Conservation (phyloP, 2,329 filamentous ascomycete genomes). For the Fusarium albidum region DNA sequence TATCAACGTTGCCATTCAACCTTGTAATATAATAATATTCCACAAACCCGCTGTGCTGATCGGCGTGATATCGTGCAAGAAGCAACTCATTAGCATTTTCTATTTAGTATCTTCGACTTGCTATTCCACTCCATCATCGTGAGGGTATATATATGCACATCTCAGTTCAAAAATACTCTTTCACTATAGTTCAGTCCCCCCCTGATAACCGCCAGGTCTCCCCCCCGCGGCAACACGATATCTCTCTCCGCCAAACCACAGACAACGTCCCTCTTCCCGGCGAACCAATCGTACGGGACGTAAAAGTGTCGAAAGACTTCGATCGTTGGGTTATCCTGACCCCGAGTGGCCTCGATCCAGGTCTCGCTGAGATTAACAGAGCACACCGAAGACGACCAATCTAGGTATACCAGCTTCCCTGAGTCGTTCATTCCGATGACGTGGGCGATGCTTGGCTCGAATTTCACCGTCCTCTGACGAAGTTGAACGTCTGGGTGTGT, state of each 20-base stretch:
- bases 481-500: no score
- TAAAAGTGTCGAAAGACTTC: conserved; percentile 23
- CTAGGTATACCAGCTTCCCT: conserved; percentile 44
- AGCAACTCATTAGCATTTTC: no score
- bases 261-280: conserved; percentile 18
- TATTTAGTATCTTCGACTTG: no score
- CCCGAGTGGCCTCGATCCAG: conserved; percentile 1
- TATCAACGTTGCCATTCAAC: no score
- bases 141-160: no score
- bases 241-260: conserved; percentile 12
- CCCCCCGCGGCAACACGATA: conserved; percentile 18
- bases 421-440: conserved; percentile 44
- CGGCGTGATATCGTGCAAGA: no score
- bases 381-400: conserved; percentile 32
- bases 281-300: conserved; percentile 24
- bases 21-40: no score
- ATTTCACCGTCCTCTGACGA: conserved; percentile 1
- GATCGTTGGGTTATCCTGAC: background rate
- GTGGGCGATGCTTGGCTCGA: conserved; percentile 11
- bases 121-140: no score
- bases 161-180: no score
- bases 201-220: conserved; percentile 15
- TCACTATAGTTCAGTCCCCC: conserved; percentile 13
- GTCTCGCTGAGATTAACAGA: conserved; percentile 16
- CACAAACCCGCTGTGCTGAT: no score